A percentile compares a stretch with the other conserved stretches of the same genome.
Conservation (phyloP, 495 filamentous ascomycete genomes). For the Annulohypoxylon maeteangense region DNA sequence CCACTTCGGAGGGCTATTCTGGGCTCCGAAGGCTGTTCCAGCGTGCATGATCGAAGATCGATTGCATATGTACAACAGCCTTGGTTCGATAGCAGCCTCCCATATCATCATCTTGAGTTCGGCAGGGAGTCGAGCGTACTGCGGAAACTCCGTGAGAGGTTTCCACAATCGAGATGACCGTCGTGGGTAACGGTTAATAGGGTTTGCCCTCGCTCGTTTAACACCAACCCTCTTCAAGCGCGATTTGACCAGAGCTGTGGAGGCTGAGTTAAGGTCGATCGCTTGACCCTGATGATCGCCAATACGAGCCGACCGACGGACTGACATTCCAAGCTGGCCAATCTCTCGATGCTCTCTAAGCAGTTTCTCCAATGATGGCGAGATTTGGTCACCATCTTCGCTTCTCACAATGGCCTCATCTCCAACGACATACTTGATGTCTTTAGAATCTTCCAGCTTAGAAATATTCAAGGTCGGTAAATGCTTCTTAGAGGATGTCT, state of each 20-base stretch:
- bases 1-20: constrained; percentile 40
- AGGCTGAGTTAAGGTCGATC: neutral
- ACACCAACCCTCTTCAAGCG: neutral
- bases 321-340: constrained; percentile 20
- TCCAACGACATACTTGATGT: neutral
- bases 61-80: constrained; percentile 44
- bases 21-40: constrained; percentile 17
- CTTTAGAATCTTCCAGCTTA: constrained; percentile 24
- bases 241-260: neutral
- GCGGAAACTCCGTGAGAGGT: constrained; percentile 42
- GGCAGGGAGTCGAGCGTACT: constrained; percentile 30
- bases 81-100: constrained; percentile 44
- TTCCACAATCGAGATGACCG: constrained; percentile 42
- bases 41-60: constrained; percentile 20
- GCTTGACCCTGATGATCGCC: neutral
- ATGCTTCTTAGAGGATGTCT: constrained; percentile 15
- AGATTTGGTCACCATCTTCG: neutral
- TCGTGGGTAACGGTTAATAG: constrained; percentile 4
- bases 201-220: neutral
- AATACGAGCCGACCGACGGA: constrained; percentile 5
- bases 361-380: neutral
- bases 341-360: constrained; percentile 5
- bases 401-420: neutral
- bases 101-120: constrained; percentile 47
- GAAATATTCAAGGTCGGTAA: neutral